Evolutionary conservation across 176 grass and related monocot genomes (phyloP), one percentile per base, ranked within the genome.

Genomic region (Triticum aestivum): DNA sequence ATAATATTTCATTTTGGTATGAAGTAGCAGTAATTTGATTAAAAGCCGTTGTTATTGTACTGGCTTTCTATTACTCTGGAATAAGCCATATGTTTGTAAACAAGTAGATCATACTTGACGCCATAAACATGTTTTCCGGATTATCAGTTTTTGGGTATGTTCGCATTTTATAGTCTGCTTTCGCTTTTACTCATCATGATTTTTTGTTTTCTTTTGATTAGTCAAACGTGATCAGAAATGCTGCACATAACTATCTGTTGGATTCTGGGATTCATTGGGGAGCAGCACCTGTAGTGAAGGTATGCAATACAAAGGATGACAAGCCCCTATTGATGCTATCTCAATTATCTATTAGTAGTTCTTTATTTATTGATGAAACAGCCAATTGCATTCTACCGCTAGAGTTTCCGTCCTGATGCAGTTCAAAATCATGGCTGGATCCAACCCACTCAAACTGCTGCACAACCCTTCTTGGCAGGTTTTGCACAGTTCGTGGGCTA

Each of bases 171-270:
- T 61, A 21, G 11, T 72, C 35, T 84, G 13, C 45, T 30, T 79
- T 69, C 61, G 61, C 77, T 78, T 24, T 24, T 61, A 45, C 71
- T 51, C 54, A 82, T 71, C 70, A 87, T 88, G 65, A 80, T 70
- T 24, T 33, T 69, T 42, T 89, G 10, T 56, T 35, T 69, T 92
- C 69, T 92, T 75, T 83, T 58, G 72, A 61, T 54, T 87, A 99
- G 97, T 99, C 92, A 78, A 96, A 99, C 79, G 78, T 96, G 85
- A 91, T 96, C 54, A 96, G 94, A 91, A 89, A 79, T 93, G 94
- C 92, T 70, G 94, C 89, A 65, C 85, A 87, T 34, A 99, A 88
- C 39, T 99, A 96, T 93, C 82, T 99, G 51, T 89, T 99, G 85
- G 90, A 96, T 91, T 91, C 90, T 77, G 94, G 94, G 67, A 85